Base-by-base conservation (phyloP, 495 filamentous ascomycete genomes). In the Beverwykella pulmonaria region DNA sequence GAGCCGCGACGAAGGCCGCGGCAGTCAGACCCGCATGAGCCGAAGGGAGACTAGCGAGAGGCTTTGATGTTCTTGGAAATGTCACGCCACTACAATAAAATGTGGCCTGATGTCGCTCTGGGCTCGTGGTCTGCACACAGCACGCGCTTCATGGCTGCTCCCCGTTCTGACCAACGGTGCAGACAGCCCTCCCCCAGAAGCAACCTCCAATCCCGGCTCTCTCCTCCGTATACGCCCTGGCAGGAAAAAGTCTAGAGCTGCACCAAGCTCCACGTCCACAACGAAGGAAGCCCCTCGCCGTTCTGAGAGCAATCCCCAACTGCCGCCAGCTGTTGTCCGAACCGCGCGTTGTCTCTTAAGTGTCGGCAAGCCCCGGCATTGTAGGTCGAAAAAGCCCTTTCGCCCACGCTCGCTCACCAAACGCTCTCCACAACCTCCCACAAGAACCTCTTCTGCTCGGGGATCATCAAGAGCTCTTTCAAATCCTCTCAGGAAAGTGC, bases 1-100 rank as follows among this genome's bases (percentile, higher is more conserved):
- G n/a, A n/a, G n/a, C n/a, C n/a, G n/a, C n/a, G n/a, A n/a, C n/a
- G n/a, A n/a, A n/a, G n/a, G n/a, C n/a, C n/a, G n/a, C n/a, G n/a
- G n/a, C n/a, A n/a, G n/a, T n/a, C n/a, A n/a, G n/a, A n/a, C n/a
- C n/a, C n/a, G n/a, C n/a, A n/a, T n/a, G n/a, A n/a, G n/a, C n/a
- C n/a, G n/a, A n/a, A n/a, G n/a, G n/a, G n/a, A n/a, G n/a, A n/a
- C n/a, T n/a, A n/a, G n/a, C n/a, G n/a, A n/a, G n/a, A n/a, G n/a
- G n/a, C n/a, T n/a, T n/a, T n/a, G n/a, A n/a, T n/a, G n/a, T n/a
- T n/a, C 23, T 2, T 27, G 29, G 17, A 32, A 39, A 61, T 47
- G 29, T 68, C 65, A 68, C 58, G 59, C 65, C 65, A 68, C 59
- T 29, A 20, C 25, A 29, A 34, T n/a, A n/a, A 5, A 34, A 54